Base-by-base conservation (phyloP, 768 basidiomycete species). In the Lepiota subincarnata region DNA sequence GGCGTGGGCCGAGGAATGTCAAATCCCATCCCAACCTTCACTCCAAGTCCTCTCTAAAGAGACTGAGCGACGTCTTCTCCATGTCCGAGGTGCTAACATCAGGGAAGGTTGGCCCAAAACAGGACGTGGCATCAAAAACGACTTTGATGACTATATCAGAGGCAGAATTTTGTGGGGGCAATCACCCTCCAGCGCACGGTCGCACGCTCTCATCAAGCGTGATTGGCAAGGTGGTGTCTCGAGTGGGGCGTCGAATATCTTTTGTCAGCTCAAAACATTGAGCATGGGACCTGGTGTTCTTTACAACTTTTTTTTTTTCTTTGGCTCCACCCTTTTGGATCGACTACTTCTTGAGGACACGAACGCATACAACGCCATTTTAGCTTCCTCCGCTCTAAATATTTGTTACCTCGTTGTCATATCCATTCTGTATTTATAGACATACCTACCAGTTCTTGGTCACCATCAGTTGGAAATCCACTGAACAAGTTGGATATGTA, bases 41-140 rank as follows among this genome's bases (percentile, higher is more conserved):
- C 28, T 28, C 45, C 18, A 47, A 47, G 35, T 41, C 45, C 41
- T 54, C 53, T 19, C 28, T 54, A 2, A 54, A 36, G 40, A 47
- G 45, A 31, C 16, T 54, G 28, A 48, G 53, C 10, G 45, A 26
- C 14, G 16, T 54, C 19, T 16, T 54, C 19, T 34, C 38, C n/a
- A 7, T 39, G 14, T 39, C 46, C 18, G 53, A 54, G 36, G 31
- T 16, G 18, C 22, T 40, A 26, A 24, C 37, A 8, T 11, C 26
- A n/a, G 22, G 37, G 36, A 53, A 54, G 53, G 39, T 20, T 12
- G 48, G 48, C 34, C 7, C 36, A 10, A 47, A 13, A 31, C 31
- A 11, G 19, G 53, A 37, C 10, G 37, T 16, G 12, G 42, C 5
- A 18, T 51, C 35, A 24, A 12, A 20, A 22, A 26, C 20, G 22